Percentiles rank a stretch among this genome's conserved stretches.
These are phyloP conservation scores for Penicillium silybi DNA, from an alignment of 495 filamentous ascomycete species.

Conservation along the genomic window DNA sequence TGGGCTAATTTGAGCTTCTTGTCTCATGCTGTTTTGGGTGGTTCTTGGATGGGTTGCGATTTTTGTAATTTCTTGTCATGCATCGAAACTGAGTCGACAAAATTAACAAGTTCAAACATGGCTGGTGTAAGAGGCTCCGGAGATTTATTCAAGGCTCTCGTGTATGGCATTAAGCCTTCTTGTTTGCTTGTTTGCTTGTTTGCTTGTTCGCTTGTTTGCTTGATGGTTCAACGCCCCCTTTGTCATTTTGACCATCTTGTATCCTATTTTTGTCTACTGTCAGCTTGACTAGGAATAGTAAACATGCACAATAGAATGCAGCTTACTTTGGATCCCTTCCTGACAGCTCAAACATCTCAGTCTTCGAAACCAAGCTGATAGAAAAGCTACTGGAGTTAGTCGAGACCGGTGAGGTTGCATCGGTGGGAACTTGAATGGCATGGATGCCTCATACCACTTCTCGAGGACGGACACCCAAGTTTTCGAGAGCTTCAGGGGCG, in stretches of 20 bases:
- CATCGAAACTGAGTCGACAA: no score
- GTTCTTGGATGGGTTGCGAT: not conserved
- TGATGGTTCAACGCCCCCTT: not conserved
- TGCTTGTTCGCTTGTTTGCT: no score
- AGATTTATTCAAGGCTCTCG: not conserved
- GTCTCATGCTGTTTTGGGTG: not conserved
- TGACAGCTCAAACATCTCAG: no score
- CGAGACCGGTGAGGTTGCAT: not conserved
- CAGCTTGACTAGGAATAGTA: not conserved
- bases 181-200: not conserved
- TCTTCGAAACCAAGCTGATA: not conserved
- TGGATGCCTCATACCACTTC: not conserved
- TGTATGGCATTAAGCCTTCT: not conserved
- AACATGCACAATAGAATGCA: not conserved
- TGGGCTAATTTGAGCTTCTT: not conserved
- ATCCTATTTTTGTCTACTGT: not conserved
- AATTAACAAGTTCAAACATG: no score
- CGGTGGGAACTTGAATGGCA: not conserved
- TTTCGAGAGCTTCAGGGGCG: not conserved
- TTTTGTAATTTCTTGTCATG: not conserved
- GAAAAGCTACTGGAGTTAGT: not conserved
- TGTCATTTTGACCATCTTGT: not conserved
- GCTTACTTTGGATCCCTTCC: not conserved
- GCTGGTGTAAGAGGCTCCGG: no score
- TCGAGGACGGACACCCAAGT: not conserved